Base-by-base conservation (phyloP, 441 rosid genomes). In the Syzygium syzygioides region DNA sequence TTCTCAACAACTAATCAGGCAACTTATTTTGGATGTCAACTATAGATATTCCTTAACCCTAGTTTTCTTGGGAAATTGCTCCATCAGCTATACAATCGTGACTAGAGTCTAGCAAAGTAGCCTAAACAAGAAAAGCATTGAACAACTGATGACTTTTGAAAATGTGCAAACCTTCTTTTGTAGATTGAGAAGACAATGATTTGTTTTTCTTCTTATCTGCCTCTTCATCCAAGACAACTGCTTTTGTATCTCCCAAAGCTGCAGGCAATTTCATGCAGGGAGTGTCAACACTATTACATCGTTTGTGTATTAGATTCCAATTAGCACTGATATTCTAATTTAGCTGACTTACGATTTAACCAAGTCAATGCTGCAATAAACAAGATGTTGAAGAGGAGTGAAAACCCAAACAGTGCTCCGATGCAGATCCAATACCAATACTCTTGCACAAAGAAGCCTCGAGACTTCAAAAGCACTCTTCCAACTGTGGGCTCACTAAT, bases 341-440 rank as follows among this genome's bases (percentile, higher is more conserved):
- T 34, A 20, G 28, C 26, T 7, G 5, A 32, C 87, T 85, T 55
- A 85, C 87, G 87, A 59, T 55, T 85, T 45, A 85, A 55, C 64
- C 59, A 85, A 32, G 87, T 85, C 66, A 85, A 32, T 32, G 87
- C 87, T n/a, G 64, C 87, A 10, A 85, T 14, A 17, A 85, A 85
- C 50, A 55, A 26, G 64, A 85, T 85, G 64, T 85, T 85, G 87
- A 85, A 85, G 64, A 85, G 64, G 32, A 85, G 64, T 4, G 87
- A 85, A 85, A 85, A 85, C 15, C 50, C 87, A 54, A 85, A 54
- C 64, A 85, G 87, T 7, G 87, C 87, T 34, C 59, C 48, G 2
- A 85, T 37, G 64, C 87, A 55, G 87, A 85, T 85, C 87, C 87
- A 85, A 28, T 55, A 85, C 87, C 87, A 85, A 30, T 41, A 55